phyloP scores from a whole-genome alignment of 768 basidiomycete species.

The Kwoniella sp. region DNA sequence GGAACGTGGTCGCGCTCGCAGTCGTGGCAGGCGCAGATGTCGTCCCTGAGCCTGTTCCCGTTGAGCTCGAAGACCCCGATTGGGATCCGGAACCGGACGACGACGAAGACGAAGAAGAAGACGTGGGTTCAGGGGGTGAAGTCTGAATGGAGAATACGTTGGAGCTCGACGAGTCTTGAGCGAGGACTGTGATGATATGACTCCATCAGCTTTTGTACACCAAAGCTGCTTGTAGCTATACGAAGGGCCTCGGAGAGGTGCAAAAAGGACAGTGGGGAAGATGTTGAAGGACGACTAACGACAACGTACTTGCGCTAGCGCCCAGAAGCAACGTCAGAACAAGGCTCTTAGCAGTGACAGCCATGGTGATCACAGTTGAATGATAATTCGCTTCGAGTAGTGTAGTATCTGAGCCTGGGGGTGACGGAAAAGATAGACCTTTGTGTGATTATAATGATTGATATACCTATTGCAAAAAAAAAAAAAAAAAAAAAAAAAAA shows the following conservation, averaged over 20 bases:
- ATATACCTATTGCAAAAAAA: no score
- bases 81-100: background rate
- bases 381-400: no score
- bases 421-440: no score
- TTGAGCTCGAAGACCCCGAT: background rate
- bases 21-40: slow-evolving; percentile 9
- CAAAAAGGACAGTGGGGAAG: background rate
- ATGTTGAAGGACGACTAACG: background rate
- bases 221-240: no score
- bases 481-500: no score
- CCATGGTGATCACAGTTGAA: background rate
- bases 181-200: no score
- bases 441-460: no score
- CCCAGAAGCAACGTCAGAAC: slow-evolving; percentile 2
- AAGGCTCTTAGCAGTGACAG: background rate
- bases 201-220: no score
- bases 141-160: slow-evolving; percentile 24
- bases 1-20: slow-evolving; percentile 2
- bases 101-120: background rate
- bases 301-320: background rate
- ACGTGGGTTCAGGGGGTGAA: slow-evolving; percentile 17
- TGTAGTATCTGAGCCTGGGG: no score
- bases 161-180: slow-evolving; percentile 16
- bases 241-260: no score
- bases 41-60: slow-evolving; percentile 2